Base-by-base conservation (phyloP, 257 asterid species). In the Nyctanthes arbortristis region DNA sequence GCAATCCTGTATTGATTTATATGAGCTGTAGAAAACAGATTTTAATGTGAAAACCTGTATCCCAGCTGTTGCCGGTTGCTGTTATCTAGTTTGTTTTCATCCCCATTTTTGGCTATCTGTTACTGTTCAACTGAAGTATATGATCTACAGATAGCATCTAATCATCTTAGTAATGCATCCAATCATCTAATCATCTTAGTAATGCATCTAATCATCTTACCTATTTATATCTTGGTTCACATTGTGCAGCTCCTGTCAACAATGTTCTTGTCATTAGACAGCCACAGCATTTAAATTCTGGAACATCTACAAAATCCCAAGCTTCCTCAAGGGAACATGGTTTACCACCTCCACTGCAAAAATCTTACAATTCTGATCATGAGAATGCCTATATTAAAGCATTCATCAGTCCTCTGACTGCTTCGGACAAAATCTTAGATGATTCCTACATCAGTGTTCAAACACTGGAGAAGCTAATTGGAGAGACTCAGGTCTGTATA, bases 341-440 rank as follows among this genome's bases (percentile, higher is more conserved):
- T 31, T 59, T 90, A 63, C 91, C 92, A 28, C 90, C 89, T 61
- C 85, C 90, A 13, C 84, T 94, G 62, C 90, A 91, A 73, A 94
- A 84, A 56, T 84, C 64, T 74, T 67, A 80, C 35, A 80, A 75
- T 73, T 75, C 93, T 25, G 49, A 84, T 11, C 88, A 86, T 75
- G 89, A 84, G 47, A 82, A 79, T 68, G 61, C 71, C 14, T 63
- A 77, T 58, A 73, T 78, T 27, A 85, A 84, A 75, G 88, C 80
- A 45, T 75, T 72, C 64, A 71, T 91, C 8, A 76, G 75, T 45
- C 75, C 83, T 47, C 88, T 72, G 32, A 40, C 61, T 37, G 58
- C 70, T 70, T 73, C 90, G 22, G 61, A 73, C 67, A 75, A 74
- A 61, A 73, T 34, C 66, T 39, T 60, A 22, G 88, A 85, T 73